A percentile compares a stretch with the other conserved stretches of the same genome.
phyloP scores from a whole-genome alignment of 2,329 filamentous ascomycete species.

The Fusarium anguioides region DNA sequence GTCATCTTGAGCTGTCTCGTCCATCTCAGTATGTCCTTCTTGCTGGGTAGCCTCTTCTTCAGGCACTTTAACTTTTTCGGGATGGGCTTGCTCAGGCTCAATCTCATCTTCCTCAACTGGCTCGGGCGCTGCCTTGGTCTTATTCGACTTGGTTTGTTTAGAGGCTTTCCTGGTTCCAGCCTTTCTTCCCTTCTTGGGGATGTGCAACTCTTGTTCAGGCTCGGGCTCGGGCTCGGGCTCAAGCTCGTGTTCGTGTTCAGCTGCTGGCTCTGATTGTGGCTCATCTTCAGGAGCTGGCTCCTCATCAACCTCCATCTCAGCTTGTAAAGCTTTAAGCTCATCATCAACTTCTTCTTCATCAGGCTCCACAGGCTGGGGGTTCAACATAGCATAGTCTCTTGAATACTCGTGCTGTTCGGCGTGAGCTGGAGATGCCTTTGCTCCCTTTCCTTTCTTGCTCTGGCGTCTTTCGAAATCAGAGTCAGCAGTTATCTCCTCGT shows the following conservation, averaged over 20 bases:
- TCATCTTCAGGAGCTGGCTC: conserved; percentile 15
- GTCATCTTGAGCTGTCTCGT: conserved; percentile 49
- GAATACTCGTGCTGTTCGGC: conserved; percentile 46
- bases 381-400: conserved; percentile 63
- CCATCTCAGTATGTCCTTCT: conserved; percentile 35
- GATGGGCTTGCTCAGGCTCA: conserved; percentile 16
- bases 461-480: conserved; percentile 59
- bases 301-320: conserved; percentile 58
- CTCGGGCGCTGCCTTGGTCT: conserved; percentile 52
- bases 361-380: conserved; percentile 57
- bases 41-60: conserved; percentile 1
- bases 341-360: conserved; percentile 63
- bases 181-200: conserved; percentile 67
- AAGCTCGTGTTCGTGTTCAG: conserved; percentile 3
- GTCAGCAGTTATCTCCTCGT: conserved; percentile 61
- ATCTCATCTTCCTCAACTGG: conserved; percentile 40
- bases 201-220: conserved; percentile 51
- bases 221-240: conserved; percentile 22
- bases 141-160: conserved; percentile 62
- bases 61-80: conserved; percentile 6
- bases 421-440: conserved; percentile 46
- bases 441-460: conserved; percentile 45
- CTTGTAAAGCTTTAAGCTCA: conserved; percentile 62
- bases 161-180: conserved; percentile 62
- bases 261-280: conserved; percentile 22